Evolutionary conservation across 2,329 filamentous ascomycete genomes (phyloP).

Genomic region (Neofusicoccum ribis): DNA sequence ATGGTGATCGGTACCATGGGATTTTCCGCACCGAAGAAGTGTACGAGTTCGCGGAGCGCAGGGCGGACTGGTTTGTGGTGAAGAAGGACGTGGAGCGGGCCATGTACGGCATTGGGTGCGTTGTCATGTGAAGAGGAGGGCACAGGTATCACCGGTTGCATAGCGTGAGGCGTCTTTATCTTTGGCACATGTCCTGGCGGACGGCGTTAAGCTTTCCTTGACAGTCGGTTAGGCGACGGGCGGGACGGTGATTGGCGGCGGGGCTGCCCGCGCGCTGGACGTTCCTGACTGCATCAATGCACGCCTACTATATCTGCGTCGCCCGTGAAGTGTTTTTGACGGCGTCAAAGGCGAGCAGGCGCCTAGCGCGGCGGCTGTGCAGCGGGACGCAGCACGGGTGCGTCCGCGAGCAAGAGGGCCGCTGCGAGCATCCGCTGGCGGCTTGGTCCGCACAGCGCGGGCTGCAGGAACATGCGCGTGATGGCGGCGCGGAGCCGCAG

Average conservation of each 20-base stretch:
- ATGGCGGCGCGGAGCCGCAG: not conserved
- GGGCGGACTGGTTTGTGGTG: conserved; percentile 94
- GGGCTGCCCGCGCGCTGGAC: not conserved
- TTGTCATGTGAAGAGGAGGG: conserved; percentile 64
- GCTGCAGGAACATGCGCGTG: conserved; percentile 14
- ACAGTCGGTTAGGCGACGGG: not conserved
- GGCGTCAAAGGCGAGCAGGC: not conserved
- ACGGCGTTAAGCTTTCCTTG: conserved; percentile 1
- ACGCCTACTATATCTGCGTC: not conserved
- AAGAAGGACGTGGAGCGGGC: conserved; percentile 86
- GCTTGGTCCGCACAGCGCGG: not conserved
- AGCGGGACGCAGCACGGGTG: not conserved
- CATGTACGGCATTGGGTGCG: conserved; percentile 94
- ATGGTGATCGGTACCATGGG: conserved; percentile 83
- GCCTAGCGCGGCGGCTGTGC: not conserved
- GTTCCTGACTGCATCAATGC: conserved; percentile 5
- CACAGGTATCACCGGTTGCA: not conserved
- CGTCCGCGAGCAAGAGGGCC: not conserved
- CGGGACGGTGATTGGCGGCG: not conserved
- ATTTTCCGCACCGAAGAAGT: conserved; percentile 96
- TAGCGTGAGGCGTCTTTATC: conserved; percentile 12
- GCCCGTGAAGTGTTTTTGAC: not conserved
- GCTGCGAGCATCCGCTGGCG: not conserved
- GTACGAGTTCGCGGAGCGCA: conserved; percentile 90
- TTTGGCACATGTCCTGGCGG: not conserved